These are phyloP conservation scores for Aspergillus sp. DNA, from an alignment of 2,329 filamentous ascomycete species.

Conservation along the genomic window DNA sequence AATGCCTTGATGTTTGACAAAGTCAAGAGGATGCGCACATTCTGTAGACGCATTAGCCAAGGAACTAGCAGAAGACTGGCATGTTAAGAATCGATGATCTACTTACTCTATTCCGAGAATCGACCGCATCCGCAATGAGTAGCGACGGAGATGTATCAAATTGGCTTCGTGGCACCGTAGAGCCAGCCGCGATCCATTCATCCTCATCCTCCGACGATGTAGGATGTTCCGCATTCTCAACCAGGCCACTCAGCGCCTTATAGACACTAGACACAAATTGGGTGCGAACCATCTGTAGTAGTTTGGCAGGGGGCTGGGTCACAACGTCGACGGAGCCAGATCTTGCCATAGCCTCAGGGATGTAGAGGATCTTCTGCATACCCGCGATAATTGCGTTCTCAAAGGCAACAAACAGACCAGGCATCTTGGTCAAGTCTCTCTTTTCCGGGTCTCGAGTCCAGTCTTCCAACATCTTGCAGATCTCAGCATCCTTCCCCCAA, in stretches of 20 bases:
- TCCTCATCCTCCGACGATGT: slow-evolving; percentile 61
- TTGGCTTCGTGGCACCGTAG: slow-evolving; percentile 30
- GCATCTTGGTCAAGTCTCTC: slow-evolving; percentile 88
- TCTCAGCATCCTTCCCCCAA: slow-evolving; percentile 92
- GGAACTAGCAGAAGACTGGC: background rate
- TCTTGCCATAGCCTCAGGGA: slow-evolving; percentile 79
- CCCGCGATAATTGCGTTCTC: slow-evolving; percentile 78
- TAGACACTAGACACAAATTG: slow-evolving; percentile 95
- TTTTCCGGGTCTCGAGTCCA: slow-evolving; percentile 84
- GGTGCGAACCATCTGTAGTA: slow-evolving; percentile 84
- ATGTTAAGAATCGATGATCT: background rate
- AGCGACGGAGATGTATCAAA: slow-evolving; percentile 41
- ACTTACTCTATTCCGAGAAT: slow-evolving; percentile 56
- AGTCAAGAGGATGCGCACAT: slow-evolving; percentile 89
- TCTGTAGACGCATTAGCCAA: slow-evolving; percentile 53
- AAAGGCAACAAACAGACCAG: slow-evolving; percentile 79
- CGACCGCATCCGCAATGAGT: slow-evolving; percentile 52
- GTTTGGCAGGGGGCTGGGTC: slow-evolving; percentile 78
- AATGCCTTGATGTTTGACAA: slow-evolving; percentile 88
- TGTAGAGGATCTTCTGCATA: slow-evolving; percentile 94
- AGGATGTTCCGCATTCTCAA: slow-evolving; percentile 87
- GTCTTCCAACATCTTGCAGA: slow-evolving; percentile 88
- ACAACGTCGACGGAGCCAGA: slow-evolving; percentile 75
- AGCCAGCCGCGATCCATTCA: slow-evolving; percentile 53
- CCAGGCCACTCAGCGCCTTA: slow-evolving; percentile 90